These are phyloP conservation scores for Diaporthe citriasiana DNA, from an alignment of 2,329 filamentous ascomycete genomes.

Conservation along the genomic window DNA sequence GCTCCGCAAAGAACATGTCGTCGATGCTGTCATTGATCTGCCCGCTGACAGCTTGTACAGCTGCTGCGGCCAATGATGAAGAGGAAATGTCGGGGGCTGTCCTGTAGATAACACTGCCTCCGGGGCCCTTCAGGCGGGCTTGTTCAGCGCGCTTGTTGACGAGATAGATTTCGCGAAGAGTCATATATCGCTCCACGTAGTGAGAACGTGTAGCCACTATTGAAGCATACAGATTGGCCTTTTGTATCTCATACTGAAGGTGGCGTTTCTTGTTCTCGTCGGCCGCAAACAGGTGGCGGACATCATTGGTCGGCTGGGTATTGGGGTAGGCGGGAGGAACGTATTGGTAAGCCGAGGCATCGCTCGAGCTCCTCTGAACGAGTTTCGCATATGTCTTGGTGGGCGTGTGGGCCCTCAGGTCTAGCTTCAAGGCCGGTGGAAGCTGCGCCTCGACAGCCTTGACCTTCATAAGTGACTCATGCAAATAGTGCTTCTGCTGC, in stretches of 20 bases:
- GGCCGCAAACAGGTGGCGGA: constrained; percentile 64
- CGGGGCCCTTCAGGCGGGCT: constrained; percentile 46
- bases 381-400: constrained; percentile 50
- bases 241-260: constrained; percentile 89
- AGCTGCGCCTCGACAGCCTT: constrained; percentile 78
- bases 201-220: constrained; percentile 86
- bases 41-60: constrained; percentile 58
- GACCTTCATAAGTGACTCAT: constrained; percentile 77
- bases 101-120: constrained; percentile 52
- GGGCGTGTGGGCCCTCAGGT: constrained; percentile 61
- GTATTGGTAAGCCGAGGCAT: constrained; percentile 65
- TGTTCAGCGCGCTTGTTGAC: constrained; percentile 57
- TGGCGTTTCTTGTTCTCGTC: constrained; percentile 66
- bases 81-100: constrained; percentile 49
- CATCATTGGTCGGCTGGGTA: constrained; percentile 62
- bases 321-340: constrained; percentile 65
- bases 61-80: constrained; percentile 52
- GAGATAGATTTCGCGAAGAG: constrained; percentile 77
- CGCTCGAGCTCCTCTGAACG: constrained; percentile 53
- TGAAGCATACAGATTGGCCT: constrained; percentile 89
- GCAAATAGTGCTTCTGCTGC: constrained; percentile 80
- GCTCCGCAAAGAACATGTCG: constrained; percentile 78
- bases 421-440: constrained; percentile 72
- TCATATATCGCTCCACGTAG: constrained; percentile 88
- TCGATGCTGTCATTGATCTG: constrained; percentile 74